Evolutionary conservation across 306 rosid species (phyloP).

Genomic region (Acacia acuminata): DNA sequence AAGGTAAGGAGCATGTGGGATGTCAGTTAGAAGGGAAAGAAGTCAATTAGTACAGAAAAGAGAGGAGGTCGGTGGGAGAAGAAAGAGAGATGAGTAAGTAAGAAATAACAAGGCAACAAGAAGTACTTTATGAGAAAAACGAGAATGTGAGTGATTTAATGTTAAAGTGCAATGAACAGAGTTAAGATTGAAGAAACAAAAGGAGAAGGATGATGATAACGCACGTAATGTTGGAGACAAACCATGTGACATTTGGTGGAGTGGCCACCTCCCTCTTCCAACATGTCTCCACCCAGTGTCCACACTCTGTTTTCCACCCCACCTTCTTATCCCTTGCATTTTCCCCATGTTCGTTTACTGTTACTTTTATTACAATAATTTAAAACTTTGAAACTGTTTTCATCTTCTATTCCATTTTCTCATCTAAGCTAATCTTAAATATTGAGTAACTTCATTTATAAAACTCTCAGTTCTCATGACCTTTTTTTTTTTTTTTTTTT

Average conservation of each 20-base stretch:
- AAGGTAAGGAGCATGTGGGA: neutral
- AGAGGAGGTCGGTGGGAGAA: neutral
- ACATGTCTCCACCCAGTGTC: neutral
- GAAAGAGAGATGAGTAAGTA: neutral
- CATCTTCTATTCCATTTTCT: too few relatives aligned
- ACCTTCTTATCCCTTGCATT: too few relatives aligned
- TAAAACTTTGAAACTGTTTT: too few relatives aligned
- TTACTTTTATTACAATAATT: too few relatives aligned
- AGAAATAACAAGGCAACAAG: neutral
- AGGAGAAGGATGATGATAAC: too few relatives aligned
- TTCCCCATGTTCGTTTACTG: too few relatives aligned
- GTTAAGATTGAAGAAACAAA: neutral
- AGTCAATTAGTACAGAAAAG: neutral
- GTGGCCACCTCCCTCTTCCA: neutral
- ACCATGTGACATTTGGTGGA: neutral
- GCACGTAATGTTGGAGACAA: neutral
- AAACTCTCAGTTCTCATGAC: too few relatives aligned
- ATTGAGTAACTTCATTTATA: too few relatives aligned
- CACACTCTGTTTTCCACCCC: neutral
- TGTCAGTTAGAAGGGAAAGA: neutral
- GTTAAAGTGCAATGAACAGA: neutral
- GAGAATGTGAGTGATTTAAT: neutral
- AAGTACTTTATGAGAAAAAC: neutral
- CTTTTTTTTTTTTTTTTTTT: too few relatives aligned
- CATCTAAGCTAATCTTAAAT: too few relatives aligned